Evolutionary conservation across 2,329 filamentous ascomycete species (phyloP), one percentile per base, ranked within the genome.

Genomic region (Apiospora pterosperma): DNA sequence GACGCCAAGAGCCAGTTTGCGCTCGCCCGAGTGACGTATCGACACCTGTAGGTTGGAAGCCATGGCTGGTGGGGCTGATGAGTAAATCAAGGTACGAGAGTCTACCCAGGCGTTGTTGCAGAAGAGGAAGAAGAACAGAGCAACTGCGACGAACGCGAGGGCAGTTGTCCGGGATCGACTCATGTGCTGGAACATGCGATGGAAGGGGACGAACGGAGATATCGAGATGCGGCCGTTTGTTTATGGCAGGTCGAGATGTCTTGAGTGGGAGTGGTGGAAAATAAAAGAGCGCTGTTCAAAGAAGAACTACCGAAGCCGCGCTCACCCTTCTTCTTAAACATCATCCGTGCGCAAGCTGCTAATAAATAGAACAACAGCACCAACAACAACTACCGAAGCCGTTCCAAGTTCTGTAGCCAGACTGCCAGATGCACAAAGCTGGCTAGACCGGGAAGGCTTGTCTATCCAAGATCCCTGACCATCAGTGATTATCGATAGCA

Each of bases 1-100:
- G 44, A 83, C 76, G 1, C 71, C 73, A 44, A 80, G 69, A 11
- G 72, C 73, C 34, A 83, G 67, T 5, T 75, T 74, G 4, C 75
- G 76, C 5, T 67, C 64, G 36, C 64, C 67, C 67, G 67, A 70
- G 64, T 75, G 71, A 39, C 70, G 72, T 55, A 75, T 71, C 16
- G 73, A 69, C 19, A 76, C 71, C 59, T 69, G 68, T 39, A 76
- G 70, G 36, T 69, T 67, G 39, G 58, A 38, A 16, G 34, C 58
- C 58, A 60, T 60, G n/a, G 6, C n/a, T 39, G 58, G 1, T 12
- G 7, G 41, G 72, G 69, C 63, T 38, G 70, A 58, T 38, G 67
- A 39, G 21, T 66, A 65, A 19, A 72, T 42, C 71, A 74, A 71
- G 21, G 69, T 66, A 63, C 52, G 31, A 36, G 62, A 61, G 59